Evolutionary conservation across 805 yeast species (phyloP).

Genomic region (Blastobotrys chiropterorum): DNA sequence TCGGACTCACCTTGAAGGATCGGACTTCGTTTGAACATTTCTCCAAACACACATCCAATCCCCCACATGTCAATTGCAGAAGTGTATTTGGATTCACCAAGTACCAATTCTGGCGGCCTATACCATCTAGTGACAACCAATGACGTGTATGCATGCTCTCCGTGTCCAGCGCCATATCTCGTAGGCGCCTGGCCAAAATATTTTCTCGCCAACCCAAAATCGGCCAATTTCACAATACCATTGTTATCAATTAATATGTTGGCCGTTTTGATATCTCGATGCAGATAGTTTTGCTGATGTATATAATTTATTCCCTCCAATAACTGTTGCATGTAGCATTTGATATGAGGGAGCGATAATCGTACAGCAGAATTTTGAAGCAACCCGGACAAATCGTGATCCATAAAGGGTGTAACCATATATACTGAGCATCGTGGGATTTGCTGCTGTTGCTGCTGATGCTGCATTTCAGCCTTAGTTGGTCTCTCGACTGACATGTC

Average conservation of each 20-base stretch:
- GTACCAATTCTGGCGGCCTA: constrained; percentile 85
- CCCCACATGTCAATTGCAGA: constrained; percentile 99
- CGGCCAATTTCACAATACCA: constrained; percentile 86
- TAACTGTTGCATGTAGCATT: constrained; percentile 75
- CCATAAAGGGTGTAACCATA: constrained; percentile 90
- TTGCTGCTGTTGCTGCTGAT: constrained; percentile 5
- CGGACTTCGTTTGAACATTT: constrained; percentile 74
- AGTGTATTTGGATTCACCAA: constrained; percentile 82
- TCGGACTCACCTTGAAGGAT: constrained; percentile 82
- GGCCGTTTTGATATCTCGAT: constrained; percentile 95
- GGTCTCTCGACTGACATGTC: constrained; percentile 64
- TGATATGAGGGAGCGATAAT: constrained; percentile 62
- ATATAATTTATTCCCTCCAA: constrained; percentile 75
- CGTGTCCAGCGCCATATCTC: constrained; percentile 41
- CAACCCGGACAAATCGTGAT: constrained; percentile 84
- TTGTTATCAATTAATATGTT: constrained; percentile 71
- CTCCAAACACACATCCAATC: constrained; percentile 92
- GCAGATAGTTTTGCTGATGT: constrained; percentile 57
- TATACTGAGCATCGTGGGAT: constrained; percentile 45
- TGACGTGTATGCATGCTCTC: constrained; percentile 43
- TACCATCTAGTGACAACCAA: constrained; percentile 96
- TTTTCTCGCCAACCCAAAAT: constrained; percentile 85
- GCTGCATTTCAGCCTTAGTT: neutral
- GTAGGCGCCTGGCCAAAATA: constrained; percentile 59
- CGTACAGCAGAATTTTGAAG: constrained; percentile 68